phyloP scores from a whole-genome alignment of 2,329 filamentous ascomycete genomes.

The Cladophialophora exuberans region DNA sequence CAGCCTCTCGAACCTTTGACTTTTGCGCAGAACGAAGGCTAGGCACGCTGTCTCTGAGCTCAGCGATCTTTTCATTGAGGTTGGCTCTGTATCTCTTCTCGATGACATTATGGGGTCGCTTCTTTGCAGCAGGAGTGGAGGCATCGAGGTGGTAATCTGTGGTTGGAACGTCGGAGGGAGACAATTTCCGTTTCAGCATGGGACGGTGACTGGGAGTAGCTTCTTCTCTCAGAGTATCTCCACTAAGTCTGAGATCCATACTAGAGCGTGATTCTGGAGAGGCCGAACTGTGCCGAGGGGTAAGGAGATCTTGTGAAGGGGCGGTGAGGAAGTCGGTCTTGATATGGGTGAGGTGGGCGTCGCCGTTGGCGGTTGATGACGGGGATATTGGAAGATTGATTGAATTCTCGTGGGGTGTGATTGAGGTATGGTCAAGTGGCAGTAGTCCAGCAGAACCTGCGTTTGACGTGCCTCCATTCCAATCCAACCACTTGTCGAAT shows the following conservation, averaged over 20 bases:
- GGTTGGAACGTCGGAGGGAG: constrained; percentile 57
- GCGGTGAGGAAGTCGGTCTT: constrained; percentile 32
- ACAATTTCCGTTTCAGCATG: constrained; percentile 70
- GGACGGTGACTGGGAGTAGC: constrained; percentile 21
- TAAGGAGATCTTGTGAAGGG: constrained; percentile 30
- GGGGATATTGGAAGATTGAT: constrained; percentile 32
- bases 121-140: constrained; percentile 66
- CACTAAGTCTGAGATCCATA: constrained; percentile 31
- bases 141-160: constrained; percentile 66
- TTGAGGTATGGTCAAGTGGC: constrained; percentile 3
- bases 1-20: constrained; percentile 53
- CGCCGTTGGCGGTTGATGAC: constrained; percentile 31
- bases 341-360: constrained; percentile 20
- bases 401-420: constrained; percentile 9
- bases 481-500: constrained; percentile 35
- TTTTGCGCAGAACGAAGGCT: constrained; percentile 84
- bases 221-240: constrained; percentile 31
- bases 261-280: constrained; percentile 32
- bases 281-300: constrained; percentile 34
- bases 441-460: background rate
- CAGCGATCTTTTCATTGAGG: constrained; percentile 94
- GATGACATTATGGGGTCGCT: constrained; percentile 97
- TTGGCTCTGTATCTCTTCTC: constrained; percentile 97
- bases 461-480: constrained; percentile 24
- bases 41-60: constrained; percentile 87